Evolutionary conservation across 768 basidiomycete genomes (phyloP).

Genomic region (Cystobasidium ongulense): DNA sequence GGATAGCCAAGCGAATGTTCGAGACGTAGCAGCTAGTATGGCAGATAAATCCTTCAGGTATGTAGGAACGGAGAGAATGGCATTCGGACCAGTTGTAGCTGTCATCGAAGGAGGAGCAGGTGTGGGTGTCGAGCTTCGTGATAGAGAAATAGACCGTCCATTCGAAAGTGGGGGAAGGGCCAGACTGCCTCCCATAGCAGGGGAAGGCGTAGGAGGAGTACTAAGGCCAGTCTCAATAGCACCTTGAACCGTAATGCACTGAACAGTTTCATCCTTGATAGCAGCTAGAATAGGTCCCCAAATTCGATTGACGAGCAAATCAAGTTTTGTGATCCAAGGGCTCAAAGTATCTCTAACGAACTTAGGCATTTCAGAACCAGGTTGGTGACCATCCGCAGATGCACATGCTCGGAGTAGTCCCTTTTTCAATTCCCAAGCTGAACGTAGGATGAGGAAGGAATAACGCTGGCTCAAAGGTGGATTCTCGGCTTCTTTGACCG

Average conservation of each 20-base stretch:
- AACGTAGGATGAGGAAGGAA: slow-evolving; percentile 41
- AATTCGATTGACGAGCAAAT: slow-evolving; percentile 37
- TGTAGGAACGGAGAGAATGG: slow-evolving; percentile 14
- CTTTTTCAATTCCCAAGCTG: slow-evolving; percentile 37
- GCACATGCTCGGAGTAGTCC: slow-evolving; percentile 28
- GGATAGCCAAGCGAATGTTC: slow-evolving; percentile 34
- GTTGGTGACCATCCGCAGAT: neutral
- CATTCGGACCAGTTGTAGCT: neutral
- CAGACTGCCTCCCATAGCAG: neutral
- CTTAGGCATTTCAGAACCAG: slow-evolving; percentile 29
- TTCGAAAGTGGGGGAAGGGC: neutral
- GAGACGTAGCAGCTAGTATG: slow-evolving; percentile 34
- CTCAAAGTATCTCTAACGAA: slow-evolving; percentile 39
- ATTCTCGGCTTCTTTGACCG: slow-evolving; percentile 32
- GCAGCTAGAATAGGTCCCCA: slow-evolving; percentile 38
- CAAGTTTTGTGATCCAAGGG: slow-evolving; percentile 40
- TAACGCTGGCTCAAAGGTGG: slow-evolving; percentile 35
- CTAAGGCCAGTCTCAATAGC: neutral
- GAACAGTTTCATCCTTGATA: slow-evolving; percentile 29
- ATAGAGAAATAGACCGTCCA: neutral
- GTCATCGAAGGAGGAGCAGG: neutral
- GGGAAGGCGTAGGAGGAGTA: neutral
- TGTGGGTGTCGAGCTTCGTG: neutral
- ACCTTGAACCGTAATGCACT: neutral
- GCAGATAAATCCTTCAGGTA: slow-evolving; percentile 37